Base-by-base conservation (phyloP, 2,329 filamentous ascomycete species). In the Raffaelea albimanens region DNA sequence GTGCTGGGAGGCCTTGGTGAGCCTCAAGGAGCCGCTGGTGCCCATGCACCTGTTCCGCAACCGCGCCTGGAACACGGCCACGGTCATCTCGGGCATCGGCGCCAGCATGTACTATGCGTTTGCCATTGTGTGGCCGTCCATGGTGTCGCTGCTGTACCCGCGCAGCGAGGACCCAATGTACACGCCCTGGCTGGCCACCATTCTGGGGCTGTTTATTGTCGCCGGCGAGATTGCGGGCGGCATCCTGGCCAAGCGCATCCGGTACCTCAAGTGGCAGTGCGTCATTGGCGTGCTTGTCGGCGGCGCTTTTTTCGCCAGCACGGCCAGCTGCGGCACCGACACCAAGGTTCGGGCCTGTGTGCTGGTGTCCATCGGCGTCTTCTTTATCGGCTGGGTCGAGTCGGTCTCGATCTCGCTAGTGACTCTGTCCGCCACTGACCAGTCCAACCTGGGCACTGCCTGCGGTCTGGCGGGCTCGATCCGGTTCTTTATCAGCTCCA, bases 101-200 rank as follows among this genome's bases (percentile, higher is more conserved):
- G 62, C 63, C 10, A 60, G 57, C 22, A 58, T 64, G 9, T 65
- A 65, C 55, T 66, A 65, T 49, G 62, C 59, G 44, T 60, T 64
- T 42, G 61, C 61, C 19, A 59, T 65, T 13, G 56, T 65, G 14
- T 66, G 62, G 63, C 62, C 63, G 1, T 53, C 52, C n/a, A 63
- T 63, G 58, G 57, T 64, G 1, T 54, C 54, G 11, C 57, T 59
- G 18, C 46, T 65, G 21, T 63, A 43, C 38, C 7, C 40, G 7
- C 13, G 14, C 9, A 39, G 34, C 11, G 38, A 36, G 33, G 36
- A 33, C 18, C 19, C 33, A 7, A 43, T 43, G 40, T 43, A 25
- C 18, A 23, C 29, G 25, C 39, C 19, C 25, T 46, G 38, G 39
- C 23, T 10, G 34, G 45, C 40, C 23, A 42, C 21, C 34, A 14